Percentiles rank a stretch among this genome's conserved stretches.
These are phyloP conservation scores for Epichloe brachyelytri DNA, from an alignment of 2,329 filamentous ascomycete genomes.

Conservation along the genomic window DNA sequence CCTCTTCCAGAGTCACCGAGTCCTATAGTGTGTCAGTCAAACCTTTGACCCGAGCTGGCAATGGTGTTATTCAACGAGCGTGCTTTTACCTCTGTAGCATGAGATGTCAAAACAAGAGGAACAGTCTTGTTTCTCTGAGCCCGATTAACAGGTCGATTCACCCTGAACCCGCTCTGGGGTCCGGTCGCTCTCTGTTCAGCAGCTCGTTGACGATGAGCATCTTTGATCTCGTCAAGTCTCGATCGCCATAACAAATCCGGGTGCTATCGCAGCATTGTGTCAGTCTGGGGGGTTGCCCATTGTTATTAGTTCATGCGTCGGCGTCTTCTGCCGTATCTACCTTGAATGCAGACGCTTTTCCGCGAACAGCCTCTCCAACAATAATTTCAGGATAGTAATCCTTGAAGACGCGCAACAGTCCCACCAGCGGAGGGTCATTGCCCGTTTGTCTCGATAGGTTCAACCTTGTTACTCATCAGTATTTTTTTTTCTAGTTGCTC, in stretches of 20 bases:
- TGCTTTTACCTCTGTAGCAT: constrained; percentile 49
- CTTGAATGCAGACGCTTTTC: constrained; percentile 49
- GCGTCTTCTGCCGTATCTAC: constrained; percentile 17
- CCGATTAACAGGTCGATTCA: constrained; percentile 34
- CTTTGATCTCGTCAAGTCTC: constrained; percentile 55
- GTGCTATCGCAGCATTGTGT: constrained; percentile 32
- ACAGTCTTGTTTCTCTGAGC: constrained; percentile 29
- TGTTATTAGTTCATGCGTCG: background rate
- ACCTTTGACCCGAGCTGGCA: too few relatives aligned
- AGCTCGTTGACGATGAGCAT: constrained; percentile 36
- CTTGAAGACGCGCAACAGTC: constrained; percentile 70
- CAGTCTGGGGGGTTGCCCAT: background rate
- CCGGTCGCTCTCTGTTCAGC: constrained; percentile 22
- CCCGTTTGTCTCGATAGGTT: constrained; percentile 46
- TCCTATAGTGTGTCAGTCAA: constrained; percentile 22
- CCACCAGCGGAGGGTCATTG: constrained; percentile 61
- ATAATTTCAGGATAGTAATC: constrained; percentile 87
- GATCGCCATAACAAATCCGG: constrained; percentile 66
- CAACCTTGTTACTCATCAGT: constrained; percentile 34
- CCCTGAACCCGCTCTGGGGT: constrained; percentile 44
- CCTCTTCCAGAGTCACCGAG: constrained; percentile 61
- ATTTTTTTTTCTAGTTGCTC: background rate
- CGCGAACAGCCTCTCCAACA: constrained; percentile 52
- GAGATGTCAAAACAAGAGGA: constrained; percentile 60
- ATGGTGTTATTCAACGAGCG: background rate